phyloP scores from a whole-genome alignment of 2,329 filamentous ascomycete genomes.

The Cercospora sojina region DNA sequence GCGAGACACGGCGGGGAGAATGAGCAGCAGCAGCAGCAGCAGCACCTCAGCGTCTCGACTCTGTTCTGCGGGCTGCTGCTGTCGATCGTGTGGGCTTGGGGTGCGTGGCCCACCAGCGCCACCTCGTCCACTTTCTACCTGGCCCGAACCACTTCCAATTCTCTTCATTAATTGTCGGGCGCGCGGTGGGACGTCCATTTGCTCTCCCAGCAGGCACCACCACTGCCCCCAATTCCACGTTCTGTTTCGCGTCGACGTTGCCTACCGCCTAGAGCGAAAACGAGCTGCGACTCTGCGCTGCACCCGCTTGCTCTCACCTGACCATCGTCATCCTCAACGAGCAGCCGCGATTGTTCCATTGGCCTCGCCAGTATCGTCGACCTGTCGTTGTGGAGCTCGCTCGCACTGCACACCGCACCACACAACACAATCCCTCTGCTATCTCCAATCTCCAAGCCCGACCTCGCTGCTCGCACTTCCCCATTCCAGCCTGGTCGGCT shows the following conservation, averaged over 20 bases:
- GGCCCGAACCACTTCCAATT: neutral
- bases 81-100: neutral
- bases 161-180: neutral
- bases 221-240: neutral
- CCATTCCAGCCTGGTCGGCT: conserved; percentile 34
- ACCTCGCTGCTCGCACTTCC: neutral
- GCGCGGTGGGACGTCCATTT: neutral
- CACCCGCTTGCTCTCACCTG: conserved; percentile 3
- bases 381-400: neutral
- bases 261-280: neutral
- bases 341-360: conserved; percentile 14
- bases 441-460: neutral
- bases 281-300: neutral
- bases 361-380: conserved; percentile 1
- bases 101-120: neutral
- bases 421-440: neutral
- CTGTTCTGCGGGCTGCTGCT: neutral
- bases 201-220: neutral
- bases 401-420: neutral
- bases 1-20: neutral
- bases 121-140: neutral
- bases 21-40: neutral
- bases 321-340: conserved; percentile 15
- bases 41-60: neutral
- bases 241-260: neutral